These are phyloP conservation scores for Raddia distichophylla DNA, from an alignment of 176 grass and related monocot genomes.

Conservation along the genomic window DNA sequence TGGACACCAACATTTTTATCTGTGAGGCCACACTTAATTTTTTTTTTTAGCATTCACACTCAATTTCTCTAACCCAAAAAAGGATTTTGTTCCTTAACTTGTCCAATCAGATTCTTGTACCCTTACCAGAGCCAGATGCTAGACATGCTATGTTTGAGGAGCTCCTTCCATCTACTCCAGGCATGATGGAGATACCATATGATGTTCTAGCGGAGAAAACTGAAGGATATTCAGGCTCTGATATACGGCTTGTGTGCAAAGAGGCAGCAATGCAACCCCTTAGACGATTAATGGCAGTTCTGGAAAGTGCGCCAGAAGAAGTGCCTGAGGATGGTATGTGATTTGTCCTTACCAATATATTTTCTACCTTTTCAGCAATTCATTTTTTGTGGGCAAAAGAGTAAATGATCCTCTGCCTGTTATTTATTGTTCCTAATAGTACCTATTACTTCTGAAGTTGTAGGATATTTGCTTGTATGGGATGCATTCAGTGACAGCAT, in stretches of 20 bases:
- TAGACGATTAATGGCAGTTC: conserved; percentile 74
- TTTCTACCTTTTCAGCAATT: conserved; percentile 15
- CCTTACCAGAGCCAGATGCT: conserved; percentile 87
- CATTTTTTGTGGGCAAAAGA: neutral
- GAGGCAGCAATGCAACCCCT: conserved; percentile 95
- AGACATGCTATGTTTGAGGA: conserved; percentile 90
- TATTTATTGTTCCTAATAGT: neutral
- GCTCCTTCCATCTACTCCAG: conserved; percentile 60
- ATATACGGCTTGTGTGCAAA: conserved; percentile 93
- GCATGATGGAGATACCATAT: conserved; percentile 59
- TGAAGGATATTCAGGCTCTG: conserved; percentile 94
- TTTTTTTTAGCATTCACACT: neutral
- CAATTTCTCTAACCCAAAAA: neutral
- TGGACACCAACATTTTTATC: neutral
- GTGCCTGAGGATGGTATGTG: conserved; percentile 77
- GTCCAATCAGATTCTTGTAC: conserved; percentile 83
- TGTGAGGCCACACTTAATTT: neutral
- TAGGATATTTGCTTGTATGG: conserved; percentile 8
- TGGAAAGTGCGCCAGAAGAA: conserved; percentile 60
- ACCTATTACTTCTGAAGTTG: conserved; percentile 18
- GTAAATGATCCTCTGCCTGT: neutral
- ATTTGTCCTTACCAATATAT: conserved; percentile 24
- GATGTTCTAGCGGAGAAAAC: conserved; percentile 75
- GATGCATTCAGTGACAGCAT: neutral
- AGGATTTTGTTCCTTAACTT: conserved; percentile 31